A percentile compares a stretch with the other conserved stretches of the same genome.
These are phyloP conservation scores for Cryoendolithus antarcticus DNA, from an alignment of 2,329 filamentous ascomycete genomes.

Conservation along the genomic window DNA sequence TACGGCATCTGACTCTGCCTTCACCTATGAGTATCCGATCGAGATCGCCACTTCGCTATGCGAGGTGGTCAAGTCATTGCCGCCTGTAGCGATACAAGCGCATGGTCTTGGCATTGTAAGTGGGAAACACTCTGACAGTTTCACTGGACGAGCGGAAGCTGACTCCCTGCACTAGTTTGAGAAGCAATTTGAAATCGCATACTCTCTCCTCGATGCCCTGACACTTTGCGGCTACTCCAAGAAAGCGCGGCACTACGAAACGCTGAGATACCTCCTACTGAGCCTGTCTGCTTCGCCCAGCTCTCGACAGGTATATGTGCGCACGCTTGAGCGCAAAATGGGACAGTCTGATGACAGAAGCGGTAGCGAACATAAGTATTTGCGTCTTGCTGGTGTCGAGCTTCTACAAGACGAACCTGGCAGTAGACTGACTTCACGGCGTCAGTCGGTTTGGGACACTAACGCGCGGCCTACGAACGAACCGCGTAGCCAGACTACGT, in stretches of 20 bases:
- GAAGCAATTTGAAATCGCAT: constrained; percentile 11
- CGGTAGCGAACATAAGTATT: constrained; percentile 6
- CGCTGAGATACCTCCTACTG: constrained; percentile 7
- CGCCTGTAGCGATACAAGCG: constrained; percentile 8
- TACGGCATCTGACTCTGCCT: constrained; percentile 5
- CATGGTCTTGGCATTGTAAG: constrained; percentile 6
- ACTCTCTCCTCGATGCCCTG: constrained; percentile 8
- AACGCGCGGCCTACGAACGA: too few species aligned
- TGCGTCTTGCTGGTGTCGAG: constrained; percentile 7
- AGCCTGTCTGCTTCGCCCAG: constrained; percentile 7
- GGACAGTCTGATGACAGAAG: neutral
- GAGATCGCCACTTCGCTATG: constrained; percentile 8
- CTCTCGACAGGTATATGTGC: constrained; percentile 10
- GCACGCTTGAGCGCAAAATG: constrained; percentile 10
- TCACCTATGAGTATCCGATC: constrained; percentile 9
- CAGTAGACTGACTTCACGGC: constrained; percentile 4
- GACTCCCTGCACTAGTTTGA: constrained; percentile 5
- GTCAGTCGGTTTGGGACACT: constrained; percentile 1
- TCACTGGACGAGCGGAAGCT: too few species aligned
- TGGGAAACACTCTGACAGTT: neutral
- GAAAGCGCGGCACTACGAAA: constrained; percentile 7
- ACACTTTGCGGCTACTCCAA: constrained; percentile 5
- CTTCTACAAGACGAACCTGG: constrained; percentile 6
- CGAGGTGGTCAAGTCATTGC: constrained; percentile 8
- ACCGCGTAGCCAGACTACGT: too few species aligned